Evolutionary conservation across 2,329 filamentous ascomycete genomes (phyloP).

Genomic region (Aspergillus carbonarius): DNA sequence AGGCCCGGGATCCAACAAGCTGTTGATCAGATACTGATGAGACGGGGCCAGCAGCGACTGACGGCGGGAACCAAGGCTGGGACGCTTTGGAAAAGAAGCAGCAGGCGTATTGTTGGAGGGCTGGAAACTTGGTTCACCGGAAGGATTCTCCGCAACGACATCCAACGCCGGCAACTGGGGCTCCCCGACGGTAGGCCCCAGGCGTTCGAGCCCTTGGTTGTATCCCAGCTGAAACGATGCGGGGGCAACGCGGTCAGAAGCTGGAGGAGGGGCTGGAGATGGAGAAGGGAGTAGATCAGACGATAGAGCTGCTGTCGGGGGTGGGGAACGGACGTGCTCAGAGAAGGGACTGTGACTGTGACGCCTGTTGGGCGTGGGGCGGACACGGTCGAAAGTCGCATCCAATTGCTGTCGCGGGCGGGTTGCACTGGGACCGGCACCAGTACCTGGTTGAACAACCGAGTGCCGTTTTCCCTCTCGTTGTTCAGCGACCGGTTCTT

Average conservation of each 20-base stretch:
- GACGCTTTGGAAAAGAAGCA: constrained; percentile 29
- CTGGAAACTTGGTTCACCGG: constrained; percentile 14
- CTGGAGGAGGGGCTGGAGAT: constrained; percentile 19
- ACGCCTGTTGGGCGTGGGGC: constrained; percentile 9
- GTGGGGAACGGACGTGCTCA: constrained; percentile 23
- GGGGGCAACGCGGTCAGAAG: constrained; percentile 23
- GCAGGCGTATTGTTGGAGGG: constrained; percentile 12
- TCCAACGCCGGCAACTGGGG: constrained; percentile 27
- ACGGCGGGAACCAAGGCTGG: constrained; percentile 35
- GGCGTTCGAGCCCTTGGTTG: constrained; percentile 16
- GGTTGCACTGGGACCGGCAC: background rate
- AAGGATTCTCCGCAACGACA: constrained; percentile 28
- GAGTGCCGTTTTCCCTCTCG: constrained; percentile 10
- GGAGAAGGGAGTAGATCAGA: constrained; percentile 19
- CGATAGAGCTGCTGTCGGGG: constrained; percentile 25
- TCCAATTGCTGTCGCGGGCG: background rate
- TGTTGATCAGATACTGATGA: constrained; percentile 40
- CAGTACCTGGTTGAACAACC: background rate
- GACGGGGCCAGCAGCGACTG: constrained; percentile 43
- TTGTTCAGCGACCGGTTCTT: constrained; percentile 1
- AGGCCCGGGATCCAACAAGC: constrained; percentile 31
- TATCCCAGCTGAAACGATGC: constrained; percentile 22
- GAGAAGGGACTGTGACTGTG: constrained; percentile 15
- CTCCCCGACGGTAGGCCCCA: constrained; percentile 16
- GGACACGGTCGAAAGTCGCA: constrained; percentile 14